Percentiles rank a stretch among this genome's conserved stretches.
phyloP scores from a whole-genome alignment of 1,284 basidiomycete genomes.

The Mycena citricolor region DNA sequence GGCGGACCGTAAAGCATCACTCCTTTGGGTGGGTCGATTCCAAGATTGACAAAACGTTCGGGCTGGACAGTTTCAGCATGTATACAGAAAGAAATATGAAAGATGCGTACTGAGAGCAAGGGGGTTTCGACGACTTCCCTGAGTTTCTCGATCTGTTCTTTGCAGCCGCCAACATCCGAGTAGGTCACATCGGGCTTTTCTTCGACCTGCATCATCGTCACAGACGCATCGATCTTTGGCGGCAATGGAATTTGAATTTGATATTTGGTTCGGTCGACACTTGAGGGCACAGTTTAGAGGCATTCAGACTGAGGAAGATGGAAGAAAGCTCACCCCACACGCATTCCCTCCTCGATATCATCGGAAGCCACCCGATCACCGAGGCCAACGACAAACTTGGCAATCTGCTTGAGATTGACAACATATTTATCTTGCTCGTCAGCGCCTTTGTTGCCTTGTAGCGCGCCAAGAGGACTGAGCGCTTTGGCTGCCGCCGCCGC shows the following conservation, averaged over 20 bases:
- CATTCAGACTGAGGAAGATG: too few species aligned
- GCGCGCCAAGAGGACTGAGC: constrained; percentile 71
- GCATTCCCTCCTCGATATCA: constrained; percentile 99
- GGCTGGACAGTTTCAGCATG: constrained; percentile 57
- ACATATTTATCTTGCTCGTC: constrained; percentile 99
- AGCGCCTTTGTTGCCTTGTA: constrained; percentile 84
- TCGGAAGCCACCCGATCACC: constrained; percentile 96
- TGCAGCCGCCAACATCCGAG: constrained; percentile 97
- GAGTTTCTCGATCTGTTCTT: constrained; percentile 99
- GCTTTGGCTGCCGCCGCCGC: constrained; percentile 72
- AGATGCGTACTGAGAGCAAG: constrained; percentile 76
- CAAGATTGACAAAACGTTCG: constrained; percentile 96
- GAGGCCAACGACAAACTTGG: constrained; percentile 98
- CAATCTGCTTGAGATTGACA: constrained; percentile 99
- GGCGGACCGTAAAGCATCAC: constrained; percentile 96
- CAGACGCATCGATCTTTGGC: constrained; percentile 98
- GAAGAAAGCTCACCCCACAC: constrained; percentile 78
- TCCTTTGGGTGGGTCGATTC: constrained; percentile 99
- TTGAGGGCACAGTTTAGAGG: constrained; percentile 33
- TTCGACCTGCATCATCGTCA: constrained; percentile 99
- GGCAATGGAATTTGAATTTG: constrained; percentile 99
- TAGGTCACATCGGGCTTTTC: constrained; percentile 99
- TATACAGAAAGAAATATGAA: constrained; percentile 1
- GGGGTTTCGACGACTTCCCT: constrained; percentile 98
- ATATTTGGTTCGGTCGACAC: constrained; percentile 93